These are phyloP conservation scores for Ogataea saltuana DNA, from an alignment of 805 yeast species.

Conservation along the genomic window DNA sequence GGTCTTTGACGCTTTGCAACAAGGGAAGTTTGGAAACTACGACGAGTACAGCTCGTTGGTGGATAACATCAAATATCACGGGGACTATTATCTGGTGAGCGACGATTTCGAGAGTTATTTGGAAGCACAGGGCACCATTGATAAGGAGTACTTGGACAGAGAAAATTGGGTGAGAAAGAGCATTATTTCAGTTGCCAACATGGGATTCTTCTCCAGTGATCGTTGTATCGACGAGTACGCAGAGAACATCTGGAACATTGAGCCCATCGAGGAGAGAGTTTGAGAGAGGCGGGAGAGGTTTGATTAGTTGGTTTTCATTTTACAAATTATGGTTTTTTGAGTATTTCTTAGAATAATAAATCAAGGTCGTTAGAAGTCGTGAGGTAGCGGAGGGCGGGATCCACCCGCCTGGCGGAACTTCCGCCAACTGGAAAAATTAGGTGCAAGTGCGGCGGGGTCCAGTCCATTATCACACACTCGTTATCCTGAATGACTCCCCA, in stretches of 20 bases:
- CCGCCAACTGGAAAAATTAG: not conserved
- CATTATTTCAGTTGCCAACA: constrained; percentile 80
- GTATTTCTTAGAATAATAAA: not conserved
- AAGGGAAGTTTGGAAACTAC: constrained; percentile 68
- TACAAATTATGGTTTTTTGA: not conserved
- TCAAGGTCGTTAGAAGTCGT: constrained; percentile 2
- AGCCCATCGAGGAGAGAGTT: constrained; percentile 45
- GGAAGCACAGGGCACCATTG: constrained; percentile 77
- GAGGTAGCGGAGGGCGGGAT: not conserved
- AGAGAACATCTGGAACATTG: constrained; percentile 89
- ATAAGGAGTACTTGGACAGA: constrained; percentile 62
- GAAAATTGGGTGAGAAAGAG: constrained; percentile 76
- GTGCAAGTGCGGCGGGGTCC: too few species aligned
- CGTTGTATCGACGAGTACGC: constrained; percentile 92
- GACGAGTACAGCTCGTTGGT: constrained; percentile 67
- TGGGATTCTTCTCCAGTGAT: constrained; percentile 91
- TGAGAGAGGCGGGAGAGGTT: not conserved
- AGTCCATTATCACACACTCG: too few species aligned
- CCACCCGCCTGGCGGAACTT: not conserved
- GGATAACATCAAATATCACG: constrained; percentile 68
- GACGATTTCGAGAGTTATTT: constrained; percentile 89
- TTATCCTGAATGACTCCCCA: constrained; percentile 25
- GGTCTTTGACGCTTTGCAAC: constrained; percentile 68
- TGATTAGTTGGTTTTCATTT: not conserved
- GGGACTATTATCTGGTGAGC: constrained; percentile 83